phyloP scores from a whole-genome alignment of 2,329 filamentous ascomycete species.

The Trichoderma sp. region DNA sequence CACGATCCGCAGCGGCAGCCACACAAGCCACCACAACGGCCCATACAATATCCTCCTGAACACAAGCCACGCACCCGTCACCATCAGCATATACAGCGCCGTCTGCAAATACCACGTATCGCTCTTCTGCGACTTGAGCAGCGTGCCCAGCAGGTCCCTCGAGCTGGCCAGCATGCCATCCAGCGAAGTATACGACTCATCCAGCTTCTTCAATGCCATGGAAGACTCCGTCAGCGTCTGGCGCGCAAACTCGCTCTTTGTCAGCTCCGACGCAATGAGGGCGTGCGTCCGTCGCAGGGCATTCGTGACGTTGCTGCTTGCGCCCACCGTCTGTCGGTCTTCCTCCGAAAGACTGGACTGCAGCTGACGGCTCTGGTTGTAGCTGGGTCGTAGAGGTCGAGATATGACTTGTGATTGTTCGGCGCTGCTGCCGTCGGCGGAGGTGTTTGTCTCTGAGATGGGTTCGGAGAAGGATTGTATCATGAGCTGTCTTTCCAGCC shows the following conservation, averaged over 20 bases:
- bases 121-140: conserved; percentile 87
- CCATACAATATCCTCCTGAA: conserved; percentile 87
- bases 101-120: conserved; percentile 98
- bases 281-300: conserved; percentile 84
- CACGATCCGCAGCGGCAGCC: conserved; percentile 73
- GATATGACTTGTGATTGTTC: conserved; percentile 26
- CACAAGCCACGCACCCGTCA: conserved; percentile 81
- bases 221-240: conserved; percentile 86
- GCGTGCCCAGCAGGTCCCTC: conserved; percentile 72
- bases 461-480: conserved; percentile 65
- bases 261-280: conserved; percentile 82
- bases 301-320: conserved; percentile 81
- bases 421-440: conserved; percentile 31
- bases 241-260: conserved; percentile 85
- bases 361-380: conserved; percentile 37
- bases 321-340: conserved; percentile 72
- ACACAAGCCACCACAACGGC: conserved; percentile 86
- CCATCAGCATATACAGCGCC: conserved; percentile 78
- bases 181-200: conserved; percentile 79
- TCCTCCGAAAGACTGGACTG: conserved; percentile 58
- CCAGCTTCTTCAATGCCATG: conserved; percentile 76
- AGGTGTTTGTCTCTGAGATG: conserved; percentile 41
- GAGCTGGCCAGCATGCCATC: conserved; percentile 77
- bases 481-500: conserved; percentile 75
- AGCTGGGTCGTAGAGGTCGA: conserved; percentile 34